A percentile compares a stretch with the other conserved stretches of the same genome.
phyloP scores from a whole-genome alignment of 140 eudicot species.

The Senecio squalidus region DNA sequence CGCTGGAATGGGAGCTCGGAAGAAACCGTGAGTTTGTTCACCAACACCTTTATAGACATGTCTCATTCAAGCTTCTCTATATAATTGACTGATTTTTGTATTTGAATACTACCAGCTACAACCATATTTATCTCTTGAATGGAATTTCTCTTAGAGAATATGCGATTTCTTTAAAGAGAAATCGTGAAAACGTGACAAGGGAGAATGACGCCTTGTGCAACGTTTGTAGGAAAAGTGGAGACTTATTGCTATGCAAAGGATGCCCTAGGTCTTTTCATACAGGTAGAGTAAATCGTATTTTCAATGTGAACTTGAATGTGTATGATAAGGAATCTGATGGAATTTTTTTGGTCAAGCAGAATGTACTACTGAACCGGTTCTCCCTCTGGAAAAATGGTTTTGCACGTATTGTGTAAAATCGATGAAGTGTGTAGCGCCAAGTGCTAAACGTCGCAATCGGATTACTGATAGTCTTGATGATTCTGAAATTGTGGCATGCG shows the following conservation, averaged over 20 bases:
- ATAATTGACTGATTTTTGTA: neutral
- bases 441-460: conserved; percentile 38
- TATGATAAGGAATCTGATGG: neutral
- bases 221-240: conserved; percentile 55
- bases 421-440: neutral
- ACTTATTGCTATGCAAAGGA: conserved; percentile 60
- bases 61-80: neutral
- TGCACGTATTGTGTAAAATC: conserved; percentile 8
- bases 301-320: neutral
- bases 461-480: conserved; percentile 41
- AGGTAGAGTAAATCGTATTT: conserved; percentile 5
- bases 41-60: neutral
- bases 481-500: conserved; percentile 65
- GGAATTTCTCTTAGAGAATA: conserved; percentile 77
- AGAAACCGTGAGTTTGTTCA: conserved; percentile 63
- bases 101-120: conserved; percentile 26
- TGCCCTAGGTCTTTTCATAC: conserved; percentile 75
- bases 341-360: neutral
- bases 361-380: neutral
- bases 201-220: conserved; percentile 56
- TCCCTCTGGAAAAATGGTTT: neutral
- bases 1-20: conserved; percentile 71
- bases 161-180: conserved; percentile 36
- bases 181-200: conserved; percentile 20
- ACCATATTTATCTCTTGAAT: conserved; percentile 53